Evolutionary conservation across 441 rosid species (phyloP).

Genomic region (Lepidium campestre): DNA sequence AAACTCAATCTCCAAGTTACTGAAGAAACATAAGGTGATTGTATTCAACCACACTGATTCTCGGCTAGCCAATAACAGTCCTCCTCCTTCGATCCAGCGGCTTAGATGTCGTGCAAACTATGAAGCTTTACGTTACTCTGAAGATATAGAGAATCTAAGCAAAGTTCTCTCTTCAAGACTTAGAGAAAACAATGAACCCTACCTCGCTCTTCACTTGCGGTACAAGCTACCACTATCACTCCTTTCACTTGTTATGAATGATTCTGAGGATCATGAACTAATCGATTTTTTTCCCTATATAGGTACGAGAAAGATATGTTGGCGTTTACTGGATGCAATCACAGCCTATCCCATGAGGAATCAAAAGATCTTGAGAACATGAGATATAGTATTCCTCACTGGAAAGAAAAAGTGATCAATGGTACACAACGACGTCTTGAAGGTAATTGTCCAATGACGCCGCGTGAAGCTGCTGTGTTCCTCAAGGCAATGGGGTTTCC

Average conservation of each 20-base stretch:
- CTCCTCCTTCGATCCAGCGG: constrained; percentile 43
- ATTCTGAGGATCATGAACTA: not conserved
- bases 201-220: constrained; percentile 66
- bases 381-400: constrained; percentile 41
- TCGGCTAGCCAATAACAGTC: constrained; percentile 55
- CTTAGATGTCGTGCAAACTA: constrained; percentile 63
- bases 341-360: constrained; percentile 44
- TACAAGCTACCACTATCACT: constrained; percentile 14
- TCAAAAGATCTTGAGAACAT: constrained; percentile 34
- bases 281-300: not conserved
- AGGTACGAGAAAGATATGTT: constrained; percentile 77
- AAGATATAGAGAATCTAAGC: constrained; percentile 43
- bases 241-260: not conserved
- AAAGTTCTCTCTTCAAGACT: constrained; percentile 39
- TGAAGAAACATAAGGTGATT: constrained; percentile 45
- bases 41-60: constrained; percentile 55
- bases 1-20: constrained; percentile 29
- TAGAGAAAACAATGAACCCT: constrained; percentile 32
- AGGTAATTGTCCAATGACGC: constrained; percentile 67
- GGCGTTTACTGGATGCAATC: constrained; percentile 62
- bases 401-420: constrained; percentile 58
- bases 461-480: constrained; percentile 52
- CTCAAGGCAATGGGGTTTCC: constrained; percentile 63
- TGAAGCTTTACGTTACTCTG: constrained; percentile 45
- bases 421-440: constrained; percentile 33